phyloP scores from a whole-genome alignment of 352 stramenopile genomes.

The Pythium inflatum region DNA sequence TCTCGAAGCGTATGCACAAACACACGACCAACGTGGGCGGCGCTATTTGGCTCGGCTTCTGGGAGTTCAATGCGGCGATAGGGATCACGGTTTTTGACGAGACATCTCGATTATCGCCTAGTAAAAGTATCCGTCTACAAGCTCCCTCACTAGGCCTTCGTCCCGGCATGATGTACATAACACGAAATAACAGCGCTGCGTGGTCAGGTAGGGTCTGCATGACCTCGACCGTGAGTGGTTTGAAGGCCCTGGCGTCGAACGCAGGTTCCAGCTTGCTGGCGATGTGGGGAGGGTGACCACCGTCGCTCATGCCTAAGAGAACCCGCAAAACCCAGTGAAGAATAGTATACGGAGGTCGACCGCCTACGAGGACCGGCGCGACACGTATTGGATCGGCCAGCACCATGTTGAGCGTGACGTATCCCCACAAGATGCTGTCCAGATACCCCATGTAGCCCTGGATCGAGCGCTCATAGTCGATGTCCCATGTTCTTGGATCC shows the following conservation, averaged over 20 bases:
- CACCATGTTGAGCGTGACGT: constrained; percentile 6
- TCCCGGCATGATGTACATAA: background rate
- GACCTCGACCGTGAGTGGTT: background rate
- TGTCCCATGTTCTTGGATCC: background rate
- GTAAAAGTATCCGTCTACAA: too few species aligned
- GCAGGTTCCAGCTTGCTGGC: background rate
- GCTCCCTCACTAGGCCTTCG: too few species aligned
- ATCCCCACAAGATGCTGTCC: background rate
- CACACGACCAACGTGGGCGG: too few species aligned
- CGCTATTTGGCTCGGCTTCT: too few species aligned
- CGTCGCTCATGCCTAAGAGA: background rate
- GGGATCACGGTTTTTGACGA: too few species aligned
- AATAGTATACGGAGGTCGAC: too few species aligned
- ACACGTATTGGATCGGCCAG: background rate
- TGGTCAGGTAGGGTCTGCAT: background rate
- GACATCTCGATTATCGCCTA: too few species aligned
- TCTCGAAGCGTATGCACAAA: too few species aligned
- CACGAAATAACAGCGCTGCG: background rate
- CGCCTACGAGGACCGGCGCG: background rate
- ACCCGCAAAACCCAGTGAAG: background rate
- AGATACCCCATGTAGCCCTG: background rate
- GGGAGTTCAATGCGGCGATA: too few species aligned
- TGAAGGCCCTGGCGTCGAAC: background rate
- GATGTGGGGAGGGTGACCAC: background rate
- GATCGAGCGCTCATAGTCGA: background rate